Conservation (phyloP, 352 stramenopile species). For the Pythium diclinum region DNA sequence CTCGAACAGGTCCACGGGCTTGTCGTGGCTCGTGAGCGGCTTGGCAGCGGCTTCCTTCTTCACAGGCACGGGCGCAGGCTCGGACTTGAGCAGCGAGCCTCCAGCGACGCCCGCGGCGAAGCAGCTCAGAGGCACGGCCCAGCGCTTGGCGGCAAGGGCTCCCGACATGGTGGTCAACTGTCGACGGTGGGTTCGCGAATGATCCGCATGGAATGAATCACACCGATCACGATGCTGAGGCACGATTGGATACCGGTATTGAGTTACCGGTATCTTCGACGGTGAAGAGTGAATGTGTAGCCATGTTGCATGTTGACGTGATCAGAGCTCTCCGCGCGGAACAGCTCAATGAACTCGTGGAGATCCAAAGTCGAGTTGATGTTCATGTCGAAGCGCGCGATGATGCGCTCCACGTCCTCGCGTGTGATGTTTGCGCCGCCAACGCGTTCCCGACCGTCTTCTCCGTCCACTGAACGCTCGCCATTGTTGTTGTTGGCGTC, state of each 20-base stretch:
- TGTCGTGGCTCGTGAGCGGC: slow-evolving; percentile 21
- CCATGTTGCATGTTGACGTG: slow-evolving; percentile 11
- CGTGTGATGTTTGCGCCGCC: slow-evolving; percentile 31
- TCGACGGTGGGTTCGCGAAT: not conserved
- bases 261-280: slow-evolving; percentile 4
- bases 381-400: slow-evolving; percentile 73
- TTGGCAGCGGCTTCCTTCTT: not conserved
- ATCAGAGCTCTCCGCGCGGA: slow-evolving; percentile 57
- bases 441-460: not conserved
- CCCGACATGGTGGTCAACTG: not conserved
- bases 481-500: slow-evolving; percentile 16
- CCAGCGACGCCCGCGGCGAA: slow-evolving; percentile 27
- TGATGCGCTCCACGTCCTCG: slow-evolving; percentile 66
- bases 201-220: not conserved
- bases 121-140: slow-evolving; percentile 24
- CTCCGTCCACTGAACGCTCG: not conserved
- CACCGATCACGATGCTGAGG: slow-evolving; percentile 1
- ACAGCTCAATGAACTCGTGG: slow-evolving; percentile 77
- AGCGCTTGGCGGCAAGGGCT: slow-evolving; percentile 17
- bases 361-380: slow-evolving; percentile 72
- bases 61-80: not conserved
- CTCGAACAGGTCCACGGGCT: slow-evolving; percentile 54
- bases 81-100: slow-evolving; percentile 19
- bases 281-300: slow-evolving; percentile 5
- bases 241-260: not conserved